A percentile compares a stretch with the other conserved stretches of the same genome.
Conservation (phyloP, 2,329 filamentous ascomycete species). For the Epichloe coenophiala region DNA sequence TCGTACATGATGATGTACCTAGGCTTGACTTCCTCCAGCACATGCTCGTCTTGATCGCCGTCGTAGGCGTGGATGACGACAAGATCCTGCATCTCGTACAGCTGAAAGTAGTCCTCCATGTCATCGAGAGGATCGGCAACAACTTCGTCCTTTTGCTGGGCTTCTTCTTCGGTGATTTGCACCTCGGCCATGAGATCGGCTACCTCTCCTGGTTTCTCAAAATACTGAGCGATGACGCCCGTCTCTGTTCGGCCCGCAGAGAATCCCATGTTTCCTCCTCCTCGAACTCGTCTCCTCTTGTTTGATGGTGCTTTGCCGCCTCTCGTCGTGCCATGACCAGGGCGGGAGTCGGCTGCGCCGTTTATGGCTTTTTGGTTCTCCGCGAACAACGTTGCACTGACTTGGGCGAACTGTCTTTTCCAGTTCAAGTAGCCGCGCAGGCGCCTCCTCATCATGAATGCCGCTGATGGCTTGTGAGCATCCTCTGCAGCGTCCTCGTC, state of each 20-base stretch:
- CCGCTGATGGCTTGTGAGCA: constrained; percentile 54
- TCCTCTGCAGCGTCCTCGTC: constrained; percentile 34
- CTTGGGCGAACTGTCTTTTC: constrained; percentile 79
- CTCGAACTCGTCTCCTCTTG: constrained; percentile 74
- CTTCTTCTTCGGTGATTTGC: constrained; percentile 64
- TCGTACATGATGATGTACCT: constrained; percentile 98
- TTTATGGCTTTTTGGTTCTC: constrained; percentile 69
- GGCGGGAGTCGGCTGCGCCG: constrained; percentile 46
- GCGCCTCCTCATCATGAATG: constrained; percentile 81
- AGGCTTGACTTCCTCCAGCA: constrained; percentile 88
- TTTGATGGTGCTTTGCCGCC: constrained; percentile 57
- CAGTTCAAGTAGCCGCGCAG: constrained; percentile 78
- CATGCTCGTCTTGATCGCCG: constrained; percentile 87
- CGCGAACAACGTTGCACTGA: constrained; percentile 64
- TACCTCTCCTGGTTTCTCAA: constrained; percentile 74
- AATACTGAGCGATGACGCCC: constrained; percentile 61
- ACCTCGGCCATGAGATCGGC: constrained; percentile 72
- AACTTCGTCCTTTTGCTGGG: constrained; percentile 62
- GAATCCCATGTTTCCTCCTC: constrained; percentile 50
- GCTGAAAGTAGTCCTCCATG: constrained; percentile 83
- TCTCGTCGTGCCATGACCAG: constrained; percentile 31
- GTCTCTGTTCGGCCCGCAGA: constrained; percentile 52
- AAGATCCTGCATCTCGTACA: constrained; percentile 84
- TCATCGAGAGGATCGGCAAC: constrained; percentile 67
- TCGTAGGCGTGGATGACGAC: constrained; percentile 88